Percentiles rank a stretch among this genome's conserved stretches.
These are phyloP conservation scores for Papilionanthe hybrid DNA, from an alignment of 116 monocot genomes.

Conservation along the genomic window DNA sequence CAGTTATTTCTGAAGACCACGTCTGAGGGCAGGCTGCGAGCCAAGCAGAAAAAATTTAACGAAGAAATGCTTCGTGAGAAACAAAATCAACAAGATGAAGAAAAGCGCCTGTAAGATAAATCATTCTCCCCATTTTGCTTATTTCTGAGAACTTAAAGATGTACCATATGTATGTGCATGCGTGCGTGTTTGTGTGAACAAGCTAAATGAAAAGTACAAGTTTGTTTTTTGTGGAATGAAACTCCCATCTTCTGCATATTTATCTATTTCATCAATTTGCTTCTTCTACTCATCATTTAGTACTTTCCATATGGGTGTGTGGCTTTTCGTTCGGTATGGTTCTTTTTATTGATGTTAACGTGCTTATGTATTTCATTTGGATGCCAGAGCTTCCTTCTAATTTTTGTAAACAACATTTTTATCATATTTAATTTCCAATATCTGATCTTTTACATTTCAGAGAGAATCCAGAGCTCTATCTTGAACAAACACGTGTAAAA, in stretches of 20 bases:
- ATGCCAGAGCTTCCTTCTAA: not conserved
- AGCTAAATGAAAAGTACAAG: not conserved
- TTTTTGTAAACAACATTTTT: not conserved
- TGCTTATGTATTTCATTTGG: not conserved
- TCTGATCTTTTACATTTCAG: slow-evolving; percentile 27
- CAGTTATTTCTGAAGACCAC: slow-evolving; percentile 86
- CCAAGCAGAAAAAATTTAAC: slow-evolving; percentile 74
- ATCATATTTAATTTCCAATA: not conserved
- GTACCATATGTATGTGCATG: no score
- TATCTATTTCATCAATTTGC: not conserved
- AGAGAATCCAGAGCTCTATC: slow-evolving; percentile 87
- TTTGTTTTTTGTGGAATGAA: not conserved
- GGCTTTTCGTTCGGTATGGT: not conserved
- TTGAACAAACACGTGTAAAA: slow-evolving; percentile 62
- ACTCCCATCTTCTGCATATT: not conserved
- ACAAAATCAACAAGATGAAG: slow-evolving; percentile 83
- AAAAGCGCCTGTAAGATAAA: slow-evolving; percentile 66
- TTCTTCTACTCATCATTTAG: not conserved
- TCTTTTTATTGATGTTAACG: not conserved
- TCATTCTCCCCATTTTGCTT: not conserved
- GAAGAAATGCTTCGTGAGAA: slow-evolving; percentile 71
- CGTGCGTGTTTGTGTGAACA: not conserved
- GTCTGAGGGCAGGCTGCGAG: slow-evolving; percentile 73
- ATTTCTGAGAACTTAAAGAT: slow-evolving; percentile 2
- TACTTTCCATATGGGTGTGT: not conserved